phyloP scores from a whole-genome alignment of 352 stramenopile genomes.

The Phytophthora palmivora region DNA sequence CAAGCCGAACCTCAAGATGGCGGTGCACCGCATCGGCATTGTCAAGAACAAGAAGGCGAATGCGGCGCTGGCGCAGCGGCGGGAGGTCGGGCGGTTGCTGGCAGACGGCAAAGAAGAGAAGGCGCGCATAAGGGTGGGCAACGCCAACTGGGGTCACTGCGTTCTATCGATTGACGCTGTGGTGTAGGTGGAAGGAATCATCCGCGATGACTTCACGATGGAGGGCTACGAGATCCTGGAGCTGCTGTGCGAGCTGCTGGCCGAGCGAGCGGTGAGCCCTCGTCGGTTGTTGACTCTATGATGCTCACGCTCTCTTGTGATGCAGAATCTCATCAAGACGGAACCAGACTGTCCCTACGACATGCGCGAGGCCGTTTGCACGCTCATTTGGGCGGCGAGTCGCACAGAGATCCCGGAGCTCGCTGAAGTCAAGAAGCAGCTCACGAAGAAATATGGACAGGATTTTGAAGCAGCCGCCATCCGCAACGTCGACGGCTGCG shows the following conservation, averaged over 20 bases:
- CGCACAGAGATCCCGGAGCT: slow-evolving; percentile 95
- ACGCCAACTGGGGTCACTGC: background rate
- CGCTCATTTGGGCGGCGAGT: slow-evolving; percentile 93
- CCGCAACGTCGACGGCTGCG: slow-evolving; percentile 88
- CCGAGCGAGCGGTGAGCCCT: slow-evolving; percentile 85
- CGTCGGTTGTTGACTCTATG: slow-evolving; percentile 4
- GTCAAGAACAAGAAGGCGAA: slow-evolving; percentile 94
- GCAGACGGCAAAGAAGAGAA: slow-evolving; percentile 93
- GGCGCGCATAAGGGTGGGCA: slow-evolving; percentile 92
- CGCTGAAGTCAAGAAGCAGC: slow-evolving; percentile 88
- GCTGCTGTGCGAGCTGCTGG: slow-evolving; percentile 93
- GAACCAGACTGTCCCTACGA: slow-evolving; percentile 94
- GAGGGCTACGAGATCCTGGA: slow-evolving; percentile 97
- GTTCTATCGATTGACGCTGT: background rate
- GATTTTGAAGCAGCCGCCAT: slow-evolving; percentile 87
- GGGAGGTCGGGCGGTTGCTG: slow-evolving; percentile 83
- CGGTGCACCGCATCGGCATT: slow-evolving; percentile 91
- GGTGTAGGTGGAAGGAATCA: slow-evolving; percentile 91
- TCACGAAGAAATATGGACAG: slow-evolving; percentile 91
- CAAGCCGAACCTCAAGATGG: slow-evolving; percentile 94
- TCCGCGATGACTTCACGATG: slow-evolving; percentile 96
- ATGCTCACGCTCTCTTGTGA: slow-evolving; percentile 4
- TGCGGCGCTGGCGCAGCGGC: slow-evolving; percentile 71
- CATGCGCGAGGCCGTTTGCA: slow-evolving; percentile 93
- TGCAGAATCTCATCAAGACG: slow-evolving; percentile 90